Evolutionary conservation across 345 rosid species (phyloP).

Genomic region (Arabis hirsuta): DNA sequence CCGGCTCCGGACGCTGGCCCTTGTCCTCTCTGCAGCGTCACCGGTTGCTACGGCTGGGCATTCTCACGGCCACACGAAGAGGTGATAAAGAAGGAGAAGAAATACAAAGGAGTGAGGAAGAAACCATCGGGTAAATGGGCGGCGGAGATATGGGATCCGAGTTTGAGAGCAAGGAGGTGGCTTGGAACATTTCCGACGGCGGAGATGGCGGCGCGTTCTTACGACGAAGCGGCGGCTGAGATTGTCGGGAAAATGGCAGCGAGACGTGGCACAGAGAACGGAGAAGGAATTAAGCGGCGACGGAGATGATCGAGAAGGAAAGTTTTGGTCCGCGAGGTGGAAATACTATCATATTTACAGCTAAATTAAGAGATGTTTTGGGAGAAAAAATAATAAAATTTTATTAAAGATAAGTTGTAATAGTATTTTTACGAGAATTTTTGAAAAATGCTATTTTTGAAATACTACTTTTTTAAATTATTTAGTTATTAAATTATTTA

Average conservation of each 20-base stretch:
- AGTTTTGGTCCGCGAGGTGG: too few species aligned
- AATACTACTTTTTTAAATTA: too few species aligned
- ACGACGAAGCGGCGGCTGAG: conserved; percentile 1
- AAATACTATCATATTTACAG: too few species aligned
- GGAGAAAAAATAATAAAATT: too few species aligned
- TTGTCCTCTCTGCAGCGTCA: conserved; percentile 24
- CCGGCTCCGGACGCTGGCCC: conserved; percentile 22
- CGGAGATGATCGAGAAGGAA: too few species aligned
- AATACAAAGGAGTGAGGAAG: conserved; percentile 36
- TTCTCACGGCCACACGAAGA: conserved; percentile 10
- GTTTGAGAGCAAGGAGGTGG: conserved; percentile 14
- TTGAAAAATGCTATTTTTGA: too few species aligned
- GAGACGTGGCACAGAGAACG: background rate
- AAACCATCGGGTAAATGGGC: conserved; percentile 40
- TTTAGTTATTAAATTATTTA: too few species aligned
- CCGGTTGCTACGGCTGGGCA: conserved; percentile 27
- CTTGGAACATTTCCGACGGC: conserved; percentile 30
- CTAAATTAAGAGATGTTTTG: too few species aligned
- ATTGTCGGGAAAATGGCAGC: background rate
- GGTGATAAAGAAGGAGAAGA: conserved; percentile 14
- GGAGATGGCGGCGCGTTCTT: conserved; percentile 22
- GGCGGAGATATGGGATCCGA: conserved; percentile 40
- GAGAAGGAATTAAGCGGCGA: background rate
- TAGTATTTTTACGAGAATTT: too few species aligned
- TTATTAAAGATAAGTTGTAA: too few species aligned